Evolutionary conservation across 2,329 filamentous ascomycete genomes (phyloP).

Genomic region (Colletotrichum australisinense): DNA sequence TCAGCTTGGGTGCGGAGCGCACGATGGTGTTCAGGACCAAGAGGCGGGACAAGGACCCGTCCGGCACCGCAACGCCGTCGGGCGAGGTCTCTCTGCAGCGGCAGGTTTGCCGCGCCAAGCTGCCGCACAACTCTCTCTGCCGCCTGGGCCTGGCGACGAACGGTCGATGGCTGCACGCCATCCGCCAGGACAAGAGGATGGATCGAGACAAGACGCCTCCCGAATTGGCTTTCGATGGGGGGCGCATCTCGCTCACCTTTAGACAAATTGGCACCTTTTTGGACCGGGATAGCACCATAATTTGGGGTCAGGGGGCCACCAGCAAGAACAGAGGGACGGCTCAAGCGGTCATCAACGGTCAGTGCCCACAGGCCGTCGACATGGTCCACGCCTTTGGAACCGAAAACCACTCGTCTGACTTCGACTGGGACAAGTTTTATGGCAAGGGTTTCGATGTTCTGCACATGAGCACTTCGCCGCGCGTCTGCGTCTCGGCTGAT

Average conservation of each 20-base stretch:
- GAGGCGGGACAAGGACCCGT: slow-evolving; percentile 61
- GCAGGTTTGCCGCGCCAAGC: slow-evolving; percentile 72
- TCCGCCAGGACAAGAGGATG: slow-evolving; percentile 85
- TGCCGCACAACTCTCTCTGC: slow-evolving; percentile 92
- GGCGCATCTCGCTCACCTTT: slow-evolving; percentile 93
- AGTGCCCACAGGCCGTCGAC: slow-evolving; percentile 70
- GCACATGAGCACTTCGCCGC: slow-evolving; percentile 67
- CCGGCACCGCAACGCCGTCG: slow-evolving; percentile 36
- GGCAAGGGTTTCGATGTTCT: slow-evolving; percentile 87
- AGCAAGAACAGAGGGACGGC: slow-evolving; percentile 73
- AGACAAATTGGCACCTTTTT: slow-evolving; percentile 89
- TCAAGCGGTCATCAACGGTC: slow-evolving; percentile 74
- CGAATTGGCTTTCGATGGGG: slow-evolving; percentile 79
- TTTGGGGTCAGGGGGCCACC: slow-evolving; percentile 93
- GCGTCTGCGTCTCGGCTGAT: slow-evolving; percentile 63
- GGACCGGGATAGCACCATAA: slow-evolving; percentile 68
- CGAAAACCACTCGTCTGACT: slow-evolving; percentile 81
- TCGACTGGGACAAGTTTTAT: slow-evolving; percentile 82
- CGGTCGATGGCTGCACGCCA: slow-evolving; percentile 89
- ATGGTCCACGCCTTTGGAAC: slow-evolving; percentile 84
- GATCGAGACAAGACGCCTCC: slow-evolving; percentile 72
- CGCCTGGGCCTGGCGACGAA: slow-evolving; percentile 86
- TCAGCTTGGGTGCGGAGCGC: slow-evolving; percentile 91
- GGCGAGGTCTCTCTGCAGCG: slow-evolving; percentile 52
- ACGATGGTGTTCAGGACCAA: slow-evolving; percentile 93